Evolutionary conservation across 306 rosid genomes (phyloP).

Genomic region (Datisca glomerata): DNA sequence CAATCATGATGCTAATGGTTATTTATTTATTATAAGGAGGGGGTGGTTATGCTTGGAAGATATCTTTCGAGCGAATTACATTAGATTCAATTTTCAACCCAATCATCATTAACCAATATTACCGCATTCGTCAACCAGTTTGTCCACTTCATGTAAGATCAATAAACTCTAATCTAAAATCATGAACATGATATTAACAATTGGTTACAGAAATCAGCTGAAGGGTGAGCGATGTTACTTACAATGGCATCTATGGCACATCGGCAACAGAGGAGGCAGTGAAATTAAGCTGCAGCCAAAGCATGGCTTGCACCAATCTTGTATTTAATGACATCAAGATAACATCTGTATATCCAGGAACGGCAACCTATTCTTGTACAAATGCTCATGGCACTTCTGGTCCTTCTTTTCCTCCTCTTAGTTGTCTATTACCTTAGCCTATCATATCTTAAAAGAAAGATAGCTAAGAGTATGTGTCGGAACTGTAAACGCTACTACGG

Average conservation of each 20-base stretch:
- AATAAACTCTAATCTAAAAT: not conserved
- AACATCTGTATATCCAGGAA: not conserved
- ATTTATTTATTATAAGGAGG: constrained; percentile 8
- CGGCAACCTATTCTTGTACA: constrained; percentile 1
- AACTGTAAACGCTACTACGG: too few relatives aligned
- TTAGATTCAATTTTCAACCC: constrained; percentile 1
- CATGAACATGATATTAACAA: not conserved
- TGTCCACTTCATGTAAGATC: constrained; percentile 2
- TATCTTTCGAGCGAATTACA: constrained; percentile 9
- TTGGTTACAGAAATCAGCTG: constrained; percentile 13
- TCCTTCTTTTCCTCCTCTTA: constrained; percentile 1
- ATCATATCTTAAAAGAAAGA: too few relatives aligned
- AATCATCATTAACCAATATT: constrained; percentile 10
- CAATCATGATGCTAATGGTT: not conserved
- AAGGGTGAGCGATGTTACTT: constrained; percentile 9
- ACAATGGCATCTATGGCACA: constrained; percentile 11
- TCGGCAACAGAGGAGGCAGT: constrained; percentile 11
- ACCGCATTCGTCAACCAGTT: not conserved
- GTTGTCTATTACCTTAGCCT: not conserved
- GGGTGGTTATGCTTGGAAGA: constrained; percentile 6
- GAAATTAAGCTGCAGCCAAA: constrained; percentile 7
- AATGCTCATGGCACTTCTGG: constrained; percentile 12
- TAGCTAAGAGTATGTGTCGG: too few relatives aligned
- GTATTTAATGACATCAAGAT: constrained; percentile 8
- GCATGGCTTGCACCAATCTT: constrained; percentile 8